phyloP scores from a whole-genome alignment of 2,329 filamentous ascomycete species.

The Ceratocystis eucalypticola region DNA sequence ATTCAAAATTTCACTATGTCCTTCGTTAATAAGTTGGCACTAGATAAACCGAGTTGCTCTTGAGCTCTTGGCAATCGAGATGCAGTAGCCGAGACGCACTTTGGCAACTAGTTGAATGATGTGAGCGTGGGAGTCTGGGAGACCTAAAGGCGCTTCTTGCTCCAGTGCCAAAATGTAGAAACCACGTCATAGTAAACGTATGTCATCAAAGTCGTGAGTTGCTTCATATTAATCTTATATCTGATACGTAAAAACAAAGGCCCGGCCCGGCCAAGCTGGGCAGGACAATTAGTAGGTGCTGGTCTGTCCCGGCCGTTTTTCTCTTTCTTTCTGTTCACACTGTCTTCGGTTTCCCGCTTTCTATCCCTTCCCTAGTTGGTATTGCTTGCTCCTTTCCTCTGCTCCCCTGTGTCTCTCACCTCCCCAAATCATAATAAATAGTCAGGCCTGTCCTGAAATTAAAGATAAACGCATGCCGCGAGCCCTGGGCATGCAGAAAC shows the following conservation, averaged over 20 bases:
- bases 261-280: neutral
- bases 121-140: too few species aligned
- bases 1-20: too few species aligned
- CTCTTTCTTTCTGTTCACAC: neutral
- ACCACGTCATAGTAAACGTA: neutral
- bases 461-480: conserved; percentile 72
- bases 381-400: neutral
- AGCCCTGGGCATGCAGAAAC: conserved; percentile 41
- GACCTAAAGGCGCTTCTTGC: too few species aligned
- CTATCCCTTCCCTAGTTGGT: neutral
- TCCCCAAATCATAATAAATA: conserved; percentile 65
- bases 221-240: conserved; percentile 2
- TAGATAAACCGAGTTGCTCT: too few species aligned
- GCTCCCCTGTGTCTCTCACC: neutral
- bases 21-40: too few species aligned
- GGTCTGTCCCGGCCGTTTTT: neutral
- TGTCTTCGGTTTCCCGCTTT: neutral
- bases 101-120: too few species aligned
- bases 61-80: too few species aligned
- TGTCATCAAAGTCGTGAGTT: conserved; percentile 3
- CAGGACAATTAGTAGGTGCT: neutral
- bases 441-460: conserved; percentile 78
- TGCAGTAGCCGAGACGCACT: too few species aligned
- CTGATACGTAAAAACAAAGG: neutral
- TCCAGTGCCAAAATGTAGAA: too few species aligned